Evolutionary conservation across 768 basidiomycete genomes (phyloP).

Genomic region (Mycena olivaceomarginata): DNA sequence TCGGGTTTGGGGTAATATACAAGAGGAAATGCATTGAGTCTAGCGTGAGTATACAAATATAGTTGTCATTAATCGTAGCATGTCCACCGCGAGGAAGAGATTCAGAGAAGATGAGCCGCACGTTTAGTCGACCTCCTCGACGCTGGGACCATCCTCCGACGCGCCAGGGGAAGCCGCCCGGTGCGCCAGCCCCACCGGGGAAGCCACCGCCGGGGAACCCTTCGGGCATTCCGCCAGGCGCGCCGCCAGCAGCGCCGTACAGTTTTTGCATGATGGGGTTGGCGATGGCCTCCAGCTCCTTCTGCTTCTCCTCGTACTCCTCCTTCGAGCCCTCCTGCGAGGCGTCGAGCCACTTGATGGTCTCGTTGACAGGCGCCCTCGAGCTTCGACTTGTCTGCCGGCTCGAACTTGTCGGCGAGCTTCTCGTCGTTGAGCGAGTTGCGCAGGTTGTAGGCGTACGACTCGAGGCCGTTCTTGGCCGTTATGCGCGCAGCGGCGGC

Average conservation of each 20-base stretch:
- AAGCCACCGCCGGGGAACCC: constrained; percentile 63
- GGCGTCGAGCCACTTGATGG: constrained; percentile 90
- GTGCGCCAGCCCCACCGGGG: constrained; percentile 81
- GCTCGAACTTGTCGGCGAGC: constrained; percentile 91
- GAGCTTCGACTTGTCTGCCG: constrained; percentile 90
- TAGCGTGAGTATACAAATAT: constrained; percentile 31
- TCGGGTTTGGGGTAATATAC: constrained; percentile 19
- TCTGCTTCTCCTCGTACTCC: constrained; percentile 95
- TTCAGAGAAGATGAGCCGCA: constrained; percentile 32
- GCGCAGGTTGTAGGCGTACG: constrained; percentile 96
- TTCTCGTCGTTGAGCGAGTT: constrained; percentile 92
- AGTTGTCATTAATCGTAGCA: constrained; percentile 27
- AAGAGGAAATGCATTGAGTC: constrained; percentile 18
- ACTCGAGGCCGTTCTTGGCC: constrained; percentile 95
- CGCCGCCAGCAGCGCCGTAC: constrained; percentile 81
- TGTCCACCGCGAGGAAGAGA: constrained; percentile 38
- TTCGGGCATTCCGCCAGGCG: constrained; percentile 40
- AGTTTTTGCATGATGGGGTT: constrained; percentile 84
- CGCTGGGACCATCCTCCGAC: constrained; percentile 89
- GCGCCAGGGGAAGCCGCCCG: constrained; percentile 84
- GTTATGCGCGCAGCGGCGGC: constrained; percentile 88
- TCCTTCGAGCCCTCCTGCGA: constrained; percentile 95
- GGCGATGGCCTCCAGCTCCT: constrained; percentile 92
- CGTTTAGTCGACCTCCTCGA: constrained; percentile 91
- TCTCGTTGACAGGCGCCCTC: constrained; percentile 87